These are phyloP conservation scores for Hyphodiscus sp. DNA, from an alignment of 2,329 filamentous ascomycete species.

Conservation along the genomic window DNA sequence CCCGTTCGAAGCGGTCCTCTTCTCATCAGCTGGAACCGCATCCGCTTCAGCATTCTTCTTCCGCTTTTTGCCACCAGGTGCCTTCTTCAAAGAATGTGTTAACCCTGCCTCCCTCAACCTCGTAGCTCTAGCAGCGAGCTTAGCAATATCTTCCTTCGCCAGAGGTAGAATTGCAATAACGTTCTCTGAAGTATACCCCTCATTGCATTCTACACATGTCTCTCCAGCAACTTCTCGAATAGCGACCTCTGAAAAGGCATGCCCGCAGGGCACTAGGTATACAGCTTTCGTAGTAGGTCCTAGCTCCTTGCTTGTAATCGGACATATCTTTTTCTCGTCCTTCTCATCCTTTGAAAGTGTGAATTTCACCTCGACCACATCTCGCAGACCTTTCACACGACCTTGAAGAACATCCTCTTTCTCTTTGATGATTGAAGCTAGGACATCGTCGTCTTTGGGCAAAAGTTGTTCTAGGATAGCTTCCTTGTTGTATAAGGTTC, in stretches of 20 bases:
- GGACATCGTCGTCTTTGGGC: constrained; percentile 45
- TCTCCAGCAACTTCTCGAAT: constrained; percentile 72
- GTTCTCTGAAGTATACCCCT: constrained; percentile 65
- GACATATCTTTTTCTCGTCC: constrained; percentile 67
- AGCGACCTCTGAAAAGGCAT: constrained; percentile 84
- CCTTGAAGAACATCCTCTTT: constrained; percentile 55
- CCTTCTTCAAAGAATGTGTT: constrained; percentile 85
- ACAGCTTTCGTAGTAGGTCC: constrained; percentile 74
- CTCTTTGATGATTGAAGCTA: constrained; percentile 35
- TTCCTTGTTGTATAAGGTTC: constrained; percentile 92
- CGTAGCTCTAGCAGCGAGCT: constrained; percentile 58
- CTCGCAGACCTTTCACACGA: constrained; percentile 70
- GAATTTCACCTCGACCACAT: constrained; percentile 83
- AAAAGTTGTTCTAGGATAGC: constrained; percentile 68
- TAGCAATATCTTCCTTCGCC: constrained; percentile 62
- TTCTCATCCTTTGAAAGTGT: constrained; percentile 38
- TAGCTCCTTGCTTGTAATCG: constrained; percentile 79
- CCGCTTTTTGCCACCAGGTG: constrained; percentile 64
- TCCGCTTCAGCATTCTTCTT: constrained; percentile 52
- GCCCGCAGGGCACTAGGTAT: constrained; percentile 90
- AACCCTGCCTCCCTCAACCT: constrained; percentile 66
- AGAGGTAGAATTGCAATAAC: constrained; percentile 77
- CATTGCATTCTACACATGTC: constrained; percentile 66
- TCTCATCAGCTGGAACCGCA: constrained; percentile 32
- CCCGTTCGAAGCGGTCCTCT: constrained; percentile 7